phyloP scores from a whole-genome alignment of 106 monocot species.

The Iris macrosiphon region DNA sequence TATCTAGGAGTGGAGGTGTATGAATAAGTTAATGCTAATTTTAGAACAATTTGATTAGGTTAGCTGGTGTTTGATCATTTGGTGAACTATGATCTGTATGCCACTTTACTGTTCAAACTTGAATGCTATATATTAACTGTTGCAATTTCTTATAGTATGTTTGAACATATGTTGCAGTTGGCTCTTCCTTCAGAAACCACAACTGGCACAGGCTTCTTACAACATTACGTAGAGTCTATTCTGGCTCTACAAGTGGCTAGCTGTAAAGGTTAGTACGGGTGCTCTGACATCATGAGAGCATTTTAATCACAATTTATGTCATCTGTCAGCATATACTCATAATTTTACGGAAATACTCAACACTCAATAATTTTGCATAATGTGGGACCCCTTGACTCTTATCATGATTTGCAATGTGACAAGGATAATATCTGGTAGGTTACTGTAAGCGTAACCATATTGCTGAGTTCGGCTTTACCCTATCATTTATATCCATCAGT shows the following conservation, averaged over 20 bases:
- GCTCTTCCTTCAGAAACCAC: constrained; percentile 80
- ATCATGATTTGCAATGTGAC: neutral
- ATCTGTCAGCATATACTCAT: neutral
- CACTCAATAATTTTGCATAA: neutral
- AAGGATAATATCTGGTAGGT: too few species aligned
- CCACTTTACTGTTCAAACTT: neutral
- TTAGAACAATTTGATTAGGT: neutral
- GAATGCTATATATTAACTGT: neutral
- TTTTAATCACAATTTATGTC: neutral
- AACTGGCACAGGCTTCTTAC: constrained; percentile 77
- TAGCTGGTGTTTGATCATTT: neutral
- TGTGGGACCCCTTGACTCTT: neutral
- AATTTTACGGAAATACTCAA: neutral
- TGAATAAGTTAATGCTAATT: neutral
- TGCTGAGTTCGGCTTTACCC: too few species aligned
- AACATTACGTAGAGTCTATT: constrained; percentile 86
- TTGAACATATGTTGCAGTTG: constrained; percentile 43
- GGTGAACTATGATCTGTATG: neutral
- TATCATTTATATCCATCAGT: too few species aligned
- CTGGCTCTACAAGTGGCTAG: constrained; percentile 85
- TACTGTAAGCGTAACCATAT: too few species aligned
- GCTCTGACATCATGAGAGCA: neutral
- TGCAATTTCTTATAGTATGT: neutral
- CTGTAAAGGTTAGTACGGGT: constrained; percentile 44
- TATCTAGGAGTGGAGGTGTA: too few species aligned